phyloP scores from a whole-genome alignment of 148 eudicot species.

The Bassia scoparia region DNA sequence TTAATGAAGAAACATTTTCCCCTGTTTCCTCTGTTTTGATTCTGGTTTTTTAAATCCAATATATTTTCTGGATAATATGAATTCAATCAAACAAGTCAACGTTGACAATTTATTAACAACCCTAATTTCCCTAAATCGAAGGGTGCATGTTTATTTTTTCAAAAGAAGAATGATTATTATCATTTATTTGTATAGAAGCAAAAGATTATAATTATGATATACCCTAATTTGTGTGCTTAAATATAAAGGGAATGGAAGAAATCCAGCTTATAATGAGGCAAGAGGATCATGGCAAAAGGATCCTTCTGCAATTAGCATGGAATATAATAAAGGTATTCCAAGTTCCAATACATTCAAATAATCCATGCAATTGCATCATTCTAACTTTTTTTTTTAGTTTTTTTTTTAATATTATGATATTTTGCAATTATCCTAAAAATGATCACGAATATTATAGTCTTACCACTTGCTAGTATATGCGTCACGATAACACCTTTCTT shows the following conservation, averaged over 20 bases:
- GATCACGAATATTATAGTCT: constrained; percentile 4
- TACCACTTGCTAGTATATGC: constrained; percentile 3
- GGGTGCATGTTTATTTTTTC: no score
- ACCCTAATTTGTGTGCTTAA: not conserved
- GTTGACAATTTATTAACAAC: no score
- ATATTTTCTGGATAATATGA: no score
- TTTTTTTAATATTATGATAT: not conserved
- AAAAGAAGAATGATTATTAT: no score
- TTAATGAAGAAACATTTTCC: no score
- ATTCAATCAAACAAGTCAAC: no score
- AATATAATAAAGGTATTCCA: constrained; percentile 31
- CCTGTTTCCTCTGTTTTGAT: not conserved
- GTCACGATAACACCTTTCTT: not conserved
- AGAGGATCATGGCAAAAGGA: constrained; percentile 38
- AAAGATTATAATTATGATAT: no score
- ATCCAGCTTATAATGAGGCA: constrained; percentile 17
- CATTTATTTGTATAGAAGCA: no score
- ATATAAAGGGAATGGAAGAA: constrained; percentile 17
- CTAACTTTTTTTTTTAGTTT: not conserved
- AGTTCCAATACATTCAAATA: not conserved
- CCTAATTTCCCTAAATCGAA: no score
- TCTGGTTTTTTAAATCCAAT: not conserved
- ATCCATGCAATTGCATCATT: not conserved
- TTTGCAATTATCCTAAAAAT: not conserved
- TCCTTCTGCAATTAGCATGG: constrained; percentile 21